Percentiles rank a stretch among this genome's conserved stretches.
Conservation (phyloP, 2,329 filamentous ascomycete species). For the Calonectria multiphialidica region DNA sequence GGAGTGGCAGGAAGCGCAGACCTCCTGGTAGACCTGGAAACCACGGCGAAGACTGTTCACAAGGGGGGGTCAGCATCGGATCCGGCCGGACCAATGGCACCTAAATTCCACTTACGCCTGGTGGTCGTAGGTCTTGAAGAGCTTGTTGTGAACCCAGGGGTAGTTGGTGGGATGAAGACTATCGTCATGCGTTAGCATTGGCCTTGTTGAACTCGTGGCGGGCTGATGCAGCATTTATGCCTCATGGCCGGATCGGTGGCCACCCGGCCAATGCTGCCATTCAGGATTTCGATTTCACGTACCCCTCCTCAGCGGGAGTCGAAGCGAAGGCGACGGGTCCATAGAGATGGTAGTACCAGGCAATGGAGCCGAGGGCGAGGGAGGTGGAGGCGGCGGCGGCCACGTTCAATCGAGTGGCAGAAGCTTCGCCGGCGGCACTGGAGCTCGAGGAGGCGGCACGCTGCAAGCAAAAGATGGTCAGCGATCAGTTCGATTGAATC, state of each 20-base stretch:
- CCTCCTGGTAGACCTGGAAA: slow-evolving; percentile 99
- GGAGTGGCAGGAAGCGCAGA: slow-evolving; percentile 98
- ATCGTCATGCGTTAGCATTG: slow-evolving; percentile 44
- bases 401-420: slow-evolving; percentile 85
- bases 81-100: slow-evolving; percentile 13
- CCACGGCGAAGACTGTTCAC: slow-evolving; percentile 87
- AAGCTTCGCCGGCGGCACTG: slow-evolving; percentile 75
- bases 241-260: slow-evolving; percentile 41
- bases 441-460: slow-evolving; percentile 80
- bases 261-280: slow-evolving; percentile 15
- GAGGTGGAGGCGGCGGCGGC: slow-evolving; percentile 89
- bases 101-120: slow-evolving; percentile 78
- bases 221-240: slow-evolving; percentile 47
- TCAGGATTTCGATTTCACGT: slow-evolving; percentile 61
- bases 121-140: slow-evolving; percentile 97
- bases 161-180: slow-evolving; percentile 94
- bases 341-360: slow-evolving; percentile 98
- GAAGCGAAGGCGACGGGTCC: slow-evolving; percentile 88
- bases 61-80: slow-evolving; percentile 29
- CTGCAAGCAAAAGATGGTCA: slow-evolving; percentile 58
- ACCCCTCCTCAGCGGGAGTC: slow-evolving; percentile 98
- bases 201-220: slow-evolving; percentile 26
- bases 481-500: slow-evolving; percentile 44
- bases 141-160: slow-evolving; percentile 95
- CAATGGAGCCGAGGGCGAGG: slow-evolving; percentile 88